Conservation (phyloP, 257 asterid genomes). For the Nicotiana tabacum region DNA sequence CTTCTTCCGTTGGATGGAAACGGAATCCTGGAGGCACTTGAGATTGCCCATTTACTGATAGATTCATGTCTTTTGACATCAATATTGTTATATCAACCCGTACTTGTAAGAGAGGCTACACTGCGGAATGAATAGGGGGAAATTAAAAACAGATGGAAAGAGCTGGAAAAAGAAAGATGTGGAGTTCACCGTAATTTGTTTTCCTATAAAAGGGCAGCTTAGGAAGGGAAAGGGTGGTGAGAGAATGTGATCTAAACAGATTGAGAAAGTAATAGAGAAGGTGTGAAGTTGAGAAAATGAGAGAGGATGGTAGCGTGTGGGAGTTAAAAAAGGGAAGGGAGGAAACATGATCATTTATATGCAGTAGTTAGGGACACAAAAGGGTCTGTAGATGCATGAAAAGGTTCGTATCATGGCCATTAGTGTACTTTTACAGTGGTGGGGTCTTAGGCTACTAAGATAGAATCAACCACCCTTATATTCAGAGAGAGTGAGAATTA, state of each 20-base stretch:
- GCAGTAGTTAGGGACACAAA: conserved; percentile 25
- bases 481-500: neutral
- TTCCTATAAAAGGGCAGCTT: neutral
- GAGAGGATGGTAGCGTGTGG: neutral
- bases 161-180: neutral
- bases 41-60: conserved; percentile 77
- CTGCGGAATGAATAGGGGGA: no score
- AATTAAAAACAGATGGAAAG: neutral
- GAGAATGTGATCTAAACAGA: neutral
- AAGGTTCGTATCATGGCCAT: conserved; percentile 37
- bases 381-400: conserved; percentile 42
- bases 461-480: conserved; percentile 38
- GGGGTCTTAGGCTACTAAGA: conserved; percentile 23
- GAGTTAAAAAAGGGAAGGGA: conserved; percentile 29
- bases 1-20: conserved; percentile 92
- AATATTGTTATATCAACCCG: neutral
- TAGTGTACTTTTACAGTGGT: conserved; percentile 23
- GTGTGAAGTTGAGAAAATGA: neutral
- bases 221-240: neutral
- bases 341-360: conserved; percentile 44
- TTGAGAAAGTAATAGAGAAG: neutral
- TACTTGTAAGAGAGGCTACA: no score
- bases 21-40: conserved; percentile 92
- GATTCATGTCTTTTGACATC: conserved; percentile 47
- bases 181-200: neutral